These are phyloP conservation scores for Tricholomella constricta DNA, from an alignment of 768 basidiomycete genomes.

Conservation along the genomic window DNA sequence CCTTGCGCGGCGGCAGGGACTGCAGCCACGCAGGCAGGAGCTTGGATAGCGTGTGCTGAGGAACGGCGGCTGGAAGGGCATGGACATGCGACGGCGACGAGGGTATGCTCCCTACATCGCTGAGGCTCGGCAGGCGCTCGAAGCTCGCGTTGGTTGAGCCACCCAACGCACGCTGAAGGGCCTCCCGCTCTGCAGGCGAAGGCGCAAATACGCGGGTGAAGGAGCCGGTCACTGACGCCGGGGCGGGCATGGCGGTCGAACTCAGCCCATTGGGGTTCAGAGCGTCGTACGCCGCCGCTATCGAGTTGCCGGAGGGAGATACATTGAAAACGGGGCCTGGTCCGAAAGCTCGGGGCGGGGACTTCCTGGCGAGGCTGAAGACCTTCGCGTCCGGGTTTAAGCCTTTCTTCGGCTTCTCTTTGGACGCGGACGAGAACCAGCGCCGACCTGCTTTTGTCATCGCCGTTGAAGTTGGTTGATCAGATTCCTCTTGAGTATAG, in stretches of 20 bases:
- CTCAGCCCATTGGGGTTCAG: conserved; percentile 64
- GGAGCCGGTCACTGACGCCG: conserved; percentile 47
- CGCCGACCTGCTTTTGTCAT: conserved; percentile 39
- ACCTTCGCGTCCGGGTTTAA: conserved; percentile 88
- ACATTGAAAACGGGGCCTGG: conserved; percentile 13
- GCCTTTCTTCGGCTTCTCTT: conserved; percentile 59
- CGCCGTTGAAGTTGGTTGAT: conserved; percentile 10
- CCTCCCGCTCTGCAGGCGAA: conserved; percentile 86
- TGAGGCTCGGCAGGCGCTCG: conserved; percentile 76
- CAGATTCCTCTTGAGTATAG: conserved; percentile 11
- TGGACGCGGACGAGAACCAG: conserved; percentile 47
- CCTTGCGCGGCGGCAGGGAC: conserved; percentile 65
- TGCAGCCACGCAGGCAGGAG: conserved; percentile 68
- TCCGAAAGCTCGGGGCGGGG: conserved; percentile 20
- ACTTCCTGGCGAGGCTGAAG: conserved; percentile 57
- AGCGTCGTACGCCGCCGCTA: conserved; percentile 47
- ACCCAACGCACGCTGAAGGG: conserved; percentile 75
- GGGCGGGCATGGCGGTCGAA: conserved; percentile 31
- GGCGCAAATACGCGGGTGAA: conserved; percentile 84
- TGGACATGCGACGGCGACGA: conserved; percentile 64
- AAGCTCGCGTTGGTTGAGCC: conserved; percentile 74
- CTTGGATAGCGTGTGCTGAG: conserved; percentile 27
- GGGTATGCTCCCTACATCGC: conserved; percentile 73
- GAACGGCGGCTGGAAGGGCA: conserved; percentile 28
- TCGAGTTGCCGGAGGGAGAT: conserved; percentile 13